A percentile compares a stretch with the other conserved stretches of the same genome.
Conservation (phyloP, 768 basidiomycete species). For the Russula olivacea region DNA sequence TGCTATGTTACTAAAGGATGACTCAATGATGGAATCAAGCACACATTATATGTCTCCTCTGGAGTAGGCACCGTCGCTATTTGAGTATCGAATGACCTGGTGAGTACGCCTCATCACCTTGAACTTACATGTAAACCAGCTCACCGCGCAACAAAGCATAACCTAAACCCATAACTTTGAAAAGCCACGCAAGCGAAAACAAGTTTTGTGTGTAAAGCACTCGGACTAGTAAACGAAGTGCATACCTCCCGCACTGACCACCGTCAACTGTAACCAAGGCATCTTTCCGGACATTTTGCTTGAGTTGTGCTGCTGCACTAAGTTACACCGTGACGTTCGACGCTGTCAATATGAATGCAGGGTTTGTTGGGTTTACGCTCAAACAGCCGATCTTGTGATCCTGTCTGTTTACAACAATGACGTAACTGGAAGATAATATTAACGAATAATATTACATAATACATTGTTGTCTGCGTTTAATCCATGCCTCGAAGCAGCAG, state of each 20-base stretch:
- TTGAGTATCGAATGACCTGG: not conserved
- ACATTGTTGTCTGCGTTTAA: too few relatives aligned
- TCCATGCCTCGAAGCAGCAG: slow-evolving; percentile 10
- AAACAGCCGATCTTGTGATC: too few relatives aligned
- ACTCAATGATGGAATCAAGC: slow-evolving; percentile 2
- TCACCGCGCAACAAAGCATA: slow-evolving; percentile 32
- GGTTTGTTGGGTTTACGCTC: too few relatives aligned
- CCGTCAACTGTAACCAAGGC: slow-evolving; percentile 31
- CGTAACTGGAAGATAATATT: not conserved
- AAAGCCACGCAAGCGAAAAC: not conserved
- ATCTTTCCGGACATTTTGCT: slow-evolving; percentile 29
- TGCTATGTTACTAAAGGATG: not conserved
- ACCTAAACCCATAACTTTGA: slow-evolving; percentile 33
- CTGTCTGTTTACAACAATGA: too few relatives aligned
- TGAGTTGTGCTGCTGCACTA: not conserved
- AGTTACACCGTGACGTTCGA: too few relatives aligned
- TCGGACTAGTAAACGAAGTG: not conserved
- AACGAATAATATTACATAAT: slow-evolving; percentile 6
- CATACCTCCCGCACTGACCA: slow-evolving; percentile 31
- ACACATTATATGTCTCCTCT: slow-evolving; percentile 34
- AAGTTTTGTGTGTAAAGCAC: not conserved
- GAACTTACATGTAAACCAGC: not conserved
- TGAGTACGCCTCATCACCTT: not conserved
- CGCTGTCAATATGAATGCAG: too few relatives aligned
- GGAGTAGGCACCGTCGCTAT: slow-evolving; percentile 32